phyloP scores from a whole-genome alignment of 306 rosid species.

The Boehmeria nivea region DNA sequence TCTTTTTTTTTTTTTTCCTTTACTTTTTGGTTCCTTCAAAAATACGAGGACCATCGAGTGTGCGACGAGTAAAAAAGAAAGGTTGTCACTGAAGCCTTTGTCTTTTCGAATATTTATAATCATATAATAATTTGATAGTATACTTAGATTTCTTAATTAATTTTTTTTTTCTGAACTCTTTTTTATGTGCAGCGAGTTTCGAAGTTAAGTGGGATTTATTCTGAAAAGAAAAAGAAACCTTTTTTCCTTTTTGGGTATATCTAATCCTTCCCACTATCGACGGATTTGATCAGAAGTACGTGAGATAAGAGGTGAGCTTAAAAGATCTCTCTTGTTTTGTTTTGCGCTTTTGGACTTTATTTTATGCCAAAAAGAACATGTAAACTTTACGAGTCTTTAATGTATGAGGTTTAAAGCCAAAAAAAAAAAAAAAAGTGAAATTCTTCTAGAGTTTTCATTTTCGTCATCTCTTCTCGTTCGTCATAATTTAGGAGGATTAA shows the following conservation, averaged over 20 bases:
- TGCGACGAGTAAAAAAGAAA: slow-evolving; percentile 32
- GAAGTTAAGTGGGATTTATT: neutral
- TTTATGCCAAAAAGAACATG: no score
- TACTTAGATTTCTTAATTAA: neutral
- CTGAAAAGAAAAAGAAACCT: no score
- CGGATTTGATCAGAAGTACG: slow-evolving; percentile 43
- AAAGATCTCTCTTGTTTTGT: slow-evolving; percentile 13
- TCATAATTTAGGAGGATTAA: no score
- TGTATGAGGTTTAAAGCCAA: no score
- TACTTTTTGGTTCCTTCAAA: neutral
- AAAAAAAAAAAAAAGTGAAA: no score
- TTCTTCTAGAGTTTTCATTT: no score
- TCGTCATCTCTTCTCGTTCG: no score
- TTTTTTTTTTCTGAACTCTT: neutral
- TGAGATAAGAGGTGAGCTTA: slow-evolving; percentile 29
- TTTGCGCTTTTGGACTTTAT: slow-evolving; percentile 18
- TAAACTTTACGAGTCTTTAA: no score
- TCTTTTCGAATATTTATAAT: slow-evolving; percentile 9
- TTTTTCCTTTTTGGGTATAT: slow-evolving; percentile 14
- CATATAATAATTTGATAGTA: neutral
- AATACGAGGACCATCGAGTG: slow-evolving; percentile 43
- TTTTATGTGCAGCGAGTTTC: neutral
- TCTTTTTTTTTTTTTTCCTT: neutral
- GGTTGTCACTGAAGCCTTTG: slow-evolving; percentile 24
- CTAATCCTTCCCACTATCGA: slow-evolving; percentile 54